phyloP scores from a whole-genome alignment of 202 grass and related monocot species.

The Eragrostis tef region DNA sequence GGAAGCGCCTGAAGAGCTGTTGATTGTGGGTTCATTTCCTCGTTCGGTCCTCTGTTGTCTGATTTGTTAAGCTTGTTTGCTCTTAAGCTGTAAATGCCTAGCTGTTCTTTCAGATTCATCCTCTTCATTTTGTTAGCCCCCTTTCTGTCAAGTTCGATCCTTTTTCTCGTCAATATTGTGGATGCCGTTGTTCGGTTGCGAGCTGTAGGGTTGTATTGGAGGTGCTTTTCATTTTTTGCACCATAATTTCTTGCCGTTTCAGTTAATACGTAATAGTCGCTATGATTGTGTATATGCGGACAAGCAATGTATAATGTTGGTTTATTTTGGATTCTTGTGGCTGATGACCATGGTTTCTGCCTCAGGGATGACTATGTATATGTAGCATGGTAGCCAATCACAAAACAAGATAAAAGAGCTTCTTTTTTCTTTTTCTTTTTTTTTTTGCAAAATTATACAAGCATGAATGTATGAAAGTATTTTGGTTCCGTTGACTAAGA shows the following conservation, averaged over 20 bases:
- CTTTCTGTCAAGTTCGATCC: slow-evolving; percentile 8
- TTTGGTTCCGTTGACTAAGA: neutral
- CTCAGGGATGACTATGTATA: neutral
- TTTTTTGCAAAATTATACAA: neutral
- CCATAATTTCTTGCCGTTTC: neutral
- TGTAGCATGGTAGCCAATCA: neutral
- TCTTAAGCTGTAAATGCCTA: slow-evolving; percentile 26
- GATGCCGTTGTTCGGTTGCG: neutral
- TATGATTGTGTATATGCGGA: neutral
- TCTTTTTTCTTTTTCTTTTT: neutral
- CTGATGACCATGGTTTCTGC: neutral
- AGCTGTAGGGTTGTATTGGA: slow-evolving; percentile 15
- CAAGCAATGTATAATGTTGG: neutral
- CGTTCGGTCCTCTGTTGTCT: neutral
- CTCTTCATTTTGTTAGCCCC: too few relatives aligned
- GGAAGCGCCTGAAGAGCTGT: neutral
- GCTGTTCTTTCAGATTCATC: too few relatives aligned
- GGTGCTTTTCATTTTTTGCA: neutral
- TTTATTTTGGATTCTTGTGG: neutral
- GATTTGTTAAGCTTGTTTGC: slow-evolving; percentile 3
- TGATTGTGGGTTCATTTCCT: neutral
- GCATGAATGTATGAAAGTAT: neutral
- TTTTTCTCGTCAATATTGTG: slow-evolving; percentile 8
- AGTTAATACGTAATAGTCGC: neutral
- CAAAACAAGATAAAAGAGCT: neutral